These are phyloP conservation scores for Nakaseomyces sp. DNA, from an alignment of 1,139 yeast species.

Conservation along the genomic window DNA sequence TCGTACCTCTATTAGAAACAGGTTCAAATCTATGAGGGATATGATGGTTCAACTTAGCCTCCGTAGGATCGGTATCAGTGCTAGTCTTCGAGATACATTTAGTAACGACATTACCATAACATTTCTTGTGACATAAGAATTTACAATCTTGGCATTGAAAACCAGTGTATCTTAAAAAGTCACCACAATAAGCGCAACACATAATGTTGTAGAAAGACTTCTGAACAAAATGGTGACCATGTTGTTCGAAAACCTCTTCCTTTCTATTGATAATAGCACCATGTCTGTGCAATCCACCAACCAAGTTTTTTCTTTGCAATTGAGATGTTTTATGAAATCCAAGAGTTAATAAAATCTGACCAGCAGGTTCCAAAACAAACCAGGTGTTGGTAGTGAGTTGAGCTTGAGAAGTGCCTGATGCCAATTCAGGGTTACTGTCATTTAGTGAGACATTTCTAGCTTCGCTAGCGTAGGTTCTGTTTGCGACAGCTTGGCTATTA, in stretches of 20 bases:
- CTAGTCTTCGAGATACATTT: conserved; percentile 89
- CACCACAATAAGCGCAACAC: conserved; percentile 97
- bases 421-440: conserved; percentile 8
- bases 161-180: conserved; percentile 86
- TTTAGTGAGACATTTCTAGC: conserved; percentile 1
- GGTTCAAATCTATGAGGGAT: conserved; percentile 96
- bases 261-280: conserved; percentile 96
- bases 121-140: conserved; percentile 87
- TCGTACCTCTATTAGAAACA: conserved; percentile 84
- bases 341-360: conserved; percentile 69
- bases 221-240: conserved; percentile 94
- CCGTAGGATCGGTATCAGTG: conserved; percentile 77
- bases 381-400: conserved; percentile 55
- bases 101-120: conserved; percentile 88
- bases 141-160: conserved; percentile 95
- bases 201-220: conserved; percentile 91
- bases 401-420: not conserved
- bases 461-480: conserved; percentile 7
- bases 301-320: conserved; percentile 38
- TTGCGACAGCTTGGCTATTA: conserved; percentile 1
- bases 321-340: conserved; percentile 68
- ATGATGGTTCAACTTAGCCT: conserved; percentile 86
- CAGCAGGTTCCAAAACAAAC: conserved; percentile 90
- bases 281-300: conserved; percentile 76
- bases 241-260: conserved; percentile 91